These are phyloP conservation scores for Termitomyces eurrhizus DNA, from an alignment of 768 basidiomycete genomes.

Conservation along the genomic window DNA sequence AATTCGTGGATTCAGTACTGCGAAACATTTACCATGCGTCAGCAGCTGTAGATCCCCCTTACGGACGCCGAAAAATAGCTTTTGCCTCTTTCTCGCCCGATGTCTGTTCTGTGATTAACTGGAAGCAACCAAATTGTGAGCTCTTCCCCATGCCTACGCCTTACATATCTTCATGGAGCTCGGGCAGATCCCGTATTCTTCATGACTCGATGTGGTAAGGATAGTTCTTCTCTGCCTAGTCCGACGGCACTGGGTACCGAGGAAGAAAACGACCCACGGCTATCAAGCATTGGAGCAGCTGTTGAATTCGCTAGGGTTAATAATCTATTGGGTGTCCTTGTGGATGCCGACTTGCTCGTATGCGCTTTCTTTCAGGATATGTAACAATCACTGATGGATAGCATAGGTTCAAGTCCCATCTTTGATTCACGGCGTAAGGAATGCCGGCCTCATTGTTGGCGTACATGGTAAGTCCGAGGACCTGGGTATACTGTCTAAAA, in stretches of 20 bases:
- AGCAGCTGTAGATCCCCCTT: conserved; percentile 42
- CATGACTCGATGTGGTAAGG: conserved; percentile 80
- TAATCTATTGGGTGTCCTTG: conserved; percentile 88
- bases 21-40: conserved; percentile 75
- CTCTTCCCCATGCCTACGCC: neutral
- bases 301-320: conserved; percentile 92
- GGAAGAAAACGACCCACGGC: conserved; percentile 43
- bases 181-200: conserved; percentile 90
- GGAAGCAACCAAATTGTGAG: conserved; percentile 99
- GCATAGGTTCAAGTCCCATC: conserved; percentile 82
- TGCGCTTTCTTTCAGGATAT: conserved; percentile 23
- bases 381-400: conserved; percentile 8
- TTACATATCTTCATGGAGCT: neutral
- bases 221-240: conserved; percentile 31
- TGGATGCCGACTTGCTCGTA: conserved; percentile 86
- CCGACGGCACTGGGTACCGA: conserved; percentile 35
- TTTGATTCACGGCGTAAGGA: conserved; percentile 83
- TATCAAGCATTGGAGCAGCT: conserved; percentile 78
- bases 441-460: conserved; percentile 83
- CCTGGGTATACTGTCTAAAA: conserved; percentile 29
- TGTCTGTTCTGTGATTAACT: conserved; percentile 88
- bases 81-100: conserved; percentile 91
- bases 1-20: conserved; percentile 80
- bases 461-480: conserved; percentile 64
- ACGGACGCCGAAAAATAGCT: conserved; percentile 73